These are phyloP conservation scores for Lactarius evosmus DNA, from an alignment of 768 basidiomycete species.

Conservation along the genomic window DNA sequence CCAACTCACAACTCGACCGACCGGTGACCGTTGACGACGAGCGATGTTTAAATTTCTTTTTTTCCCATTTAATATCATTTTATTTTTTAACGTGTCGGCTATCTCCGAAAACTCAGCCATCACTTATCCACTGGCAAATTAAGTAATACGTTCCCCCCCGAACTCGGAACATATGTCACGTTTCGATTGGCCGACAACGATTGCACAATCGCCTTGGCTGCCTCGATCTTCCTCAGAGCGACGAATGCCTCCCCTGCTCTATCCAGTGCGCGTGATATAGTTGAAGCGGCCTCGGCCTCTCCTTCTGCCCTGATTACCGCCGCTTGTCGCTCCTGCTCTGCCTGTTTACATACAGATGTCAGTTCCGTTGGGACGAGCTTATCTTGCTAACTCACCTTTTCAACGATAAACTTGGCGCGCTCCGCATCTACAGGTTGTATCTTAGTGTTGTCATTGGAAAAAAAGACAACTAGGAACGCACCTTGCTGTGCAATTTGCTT, in stretches of 20 bases:
- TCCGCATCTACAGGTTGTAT: slow-evolving; percentile 71
- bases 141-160: slow-evolving; percentile 75
- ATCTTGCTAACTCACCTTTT: slow-evolving; percentile 62
- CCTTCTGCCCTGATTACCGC: slow-evolving; percentile 98
- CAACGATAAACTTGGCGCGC: slow-evolving; percentile 97
- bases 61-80: slow-evolving; percentile 6
- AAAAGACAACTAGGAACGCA: slow-evolving; percentile 34
- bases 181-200: slow-evolving; percentile 77
- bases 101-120: slow-evolving; percentile 32
- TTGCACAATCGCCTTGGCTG: slow-evolving; percentile 93
- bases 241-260: slow-evolving; percentile 97
- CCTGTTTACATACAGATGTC: slow-evolving; percentile 45
- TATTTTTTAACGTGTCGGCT: slow-evolving; percentile 13
- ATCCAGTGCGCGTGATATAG: slow-evolving; percentile 86
- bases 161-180: slow-evolving; percentile 85
- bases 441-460: slow-evolving; percentile 1
- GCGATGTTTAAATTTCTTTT: not conserved
- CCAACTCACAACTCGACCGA: slow-evolving; percentile 21
- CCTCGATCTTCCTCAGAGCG: slow-evolving; percentile 93
- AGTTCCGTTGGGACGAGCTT: slow-evolving; percentile 4
- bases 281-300: slow-evolving; percentile 94
- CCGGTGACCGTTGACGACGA: not conserved
- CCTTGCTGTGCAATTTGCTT: slow-evolving; percentile 99
- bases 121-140: slow-evolving; percentile 66
- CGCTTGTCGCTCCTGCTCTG: slow-evolving; percentile 98